phyloP scores from a whole-genome alignment of 768 basidiomycete species.

The Lactarius trivialis region DNA sequence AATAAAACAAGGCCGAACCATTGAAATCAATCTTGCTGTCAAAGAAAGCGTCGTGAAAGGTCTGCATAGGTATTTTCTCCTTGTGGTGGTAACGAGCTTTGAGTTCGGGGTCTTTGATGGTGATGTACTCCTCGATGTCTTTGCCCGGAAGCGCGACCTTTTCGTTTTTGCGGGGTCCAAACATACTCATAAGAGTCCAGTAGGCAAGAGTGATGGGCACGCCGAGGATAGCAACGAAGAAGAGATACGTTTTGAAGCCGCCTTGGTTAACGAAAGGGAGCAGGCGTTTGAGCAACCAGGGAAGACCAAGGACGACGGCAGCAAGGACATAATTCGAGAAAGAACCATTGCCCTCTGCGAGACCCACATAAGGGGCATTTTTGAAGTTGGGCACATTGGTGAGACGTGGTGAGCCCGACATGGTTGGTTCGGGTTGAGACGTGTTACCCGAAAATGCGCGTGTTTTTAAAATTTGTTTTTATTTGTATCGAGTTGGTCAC shows the following conservation, averaged over 20 bases:
- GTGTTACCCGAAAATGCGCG: background rate
- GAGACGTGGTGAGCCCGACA: conserved; percentile 26
- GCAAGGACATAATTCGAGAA: conserved; percentile 82
- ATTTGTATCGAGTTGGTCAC: background rate
- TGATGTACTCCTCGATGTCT: conserved; percentile 85
- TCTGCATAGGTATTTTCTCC: conserved; percentile 95
- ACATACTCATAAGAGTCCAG: conserved; percentile 83
- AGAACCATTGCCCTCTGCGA: conserved; percentile 79
- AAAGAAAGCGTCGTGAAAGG: conserved; percentile 96
- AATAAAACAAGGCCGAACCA: conserved; percentile 38
- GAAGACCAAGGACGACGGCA: conserved; percentile 66
- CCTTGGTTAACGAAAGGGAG: conserved; percentile 77
- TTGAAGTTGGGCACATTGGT: conserved; percentile 75
- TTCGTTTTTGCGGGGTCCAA: conserved; percentile 75
- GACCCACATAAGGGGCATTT: conserved; percentile 75
- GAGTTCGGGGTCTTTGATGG: conserved; percentile 78
- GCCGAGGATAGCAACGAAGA: conserved; percentile 69
- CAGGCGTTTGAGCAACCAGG: conserved; percentile 77
- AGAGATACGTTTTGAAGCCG: conserved; percentile 80
- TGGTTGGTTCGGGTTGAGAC: background rate
- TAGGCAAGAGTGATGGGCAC: conserved; percentile 76
- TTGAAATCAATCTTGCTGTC: conserved; percentile 96
- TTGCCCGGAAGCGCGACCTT: conserved; percentile 81
- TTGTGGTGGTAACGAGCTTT: conserved; percentile 73
- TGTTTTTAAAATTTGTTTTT: background rate